phyloP scores from a whole-genome alignment of 2,329 filamentous ascomycete genomes.

The Fusarium paranaense region DNA sequence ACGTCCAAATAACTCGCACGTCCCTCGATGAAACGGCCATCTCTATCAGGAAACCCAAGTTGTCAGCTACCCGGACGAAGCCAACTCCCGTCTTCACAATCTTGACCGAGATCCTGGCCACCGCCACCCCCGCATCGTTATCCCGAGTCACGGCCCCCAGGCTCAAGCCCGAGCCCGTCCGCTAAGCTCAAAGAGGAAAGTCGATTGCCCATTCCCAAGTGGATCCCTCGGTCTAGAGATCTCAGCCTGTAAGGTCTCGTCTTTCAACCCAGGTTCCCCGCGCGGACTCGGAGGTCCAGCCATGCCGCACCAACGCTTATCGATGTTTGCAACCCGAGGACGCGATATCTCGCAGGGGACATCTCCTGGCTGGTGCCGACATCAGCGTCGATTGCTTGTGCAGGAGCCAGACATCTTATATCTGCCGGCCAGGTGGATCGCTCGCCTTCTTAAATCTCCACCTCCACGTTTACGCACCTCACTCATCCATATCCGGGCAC shows the following conservation, averaged over 20 bases:
- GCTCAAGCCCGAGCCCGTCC: neutral
- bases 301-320: neutral
- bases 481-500: neutral
- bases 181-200: conserved; percentile 28
- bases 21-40: neutral
- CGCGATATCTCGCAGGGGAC: neutral
- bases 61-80: neutral
- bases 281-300: neutral
- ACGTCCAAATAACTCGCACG: no score
- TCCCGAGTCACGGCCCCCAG: neutral
- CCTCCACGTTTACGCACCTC: neutral
- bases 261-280: conserved; percentile 21
- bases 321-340: neutral
- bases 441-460: neutral
- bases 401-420: neutral
- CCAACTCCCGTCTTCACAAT: neutral
- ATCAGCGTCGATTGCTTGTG: neutral
- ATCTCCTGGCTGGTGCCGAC: neutral
- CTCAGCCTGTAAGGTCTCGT: neutral
- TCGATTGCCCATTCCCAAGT: conserved; percentile 39
- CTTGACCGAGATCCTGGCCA: neutral
- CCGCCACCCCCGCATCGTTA: neutral
- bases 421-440: neutral
- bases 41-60: neutral
- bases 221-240: conserved; percentile 12